These are phyloP conservation scores for Sphagnurus paluster DNA, from an alignment of 1,284 basidiomycete genomes.

Conservation along the genomic window DNA sequence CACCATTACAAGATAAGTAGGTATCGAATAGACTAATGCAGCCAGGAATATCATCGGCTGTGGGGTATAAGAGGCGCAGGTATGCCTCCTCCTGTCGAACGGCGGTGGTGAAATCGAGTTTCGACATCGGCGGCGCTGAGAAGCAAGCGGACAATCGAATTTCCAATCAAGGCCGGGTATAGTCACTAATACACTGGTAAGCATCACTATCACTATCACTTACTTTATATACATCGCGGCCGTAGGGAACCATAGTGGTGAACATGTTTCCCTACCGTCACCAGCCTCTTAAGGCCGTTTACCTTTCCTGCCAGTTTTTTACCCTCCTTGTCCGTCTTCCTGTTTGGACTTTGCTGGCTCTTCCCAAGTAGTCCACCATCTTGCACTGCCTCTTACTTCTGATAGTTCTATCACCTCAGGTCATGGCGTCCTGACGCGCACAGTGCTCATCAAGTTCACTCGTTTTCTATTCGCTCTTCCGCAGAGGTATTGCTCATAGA, in stretches of 20 bases:
- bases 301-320: conserved; percentile 41
- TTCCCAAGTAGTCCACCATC: conserved; percentile 28
- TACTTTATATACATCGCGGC: no score
- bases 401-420: no score
- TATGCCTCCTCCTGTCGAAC: conserved; percentile 67
- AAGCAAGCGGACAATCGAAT: no score
- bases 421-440: conserved; percentile 42
- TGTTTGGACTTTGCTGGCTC: conserved; percentile 40
- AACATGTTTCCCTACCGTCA: conserved; percentile 30
- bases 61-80: conserved; percentile 66
- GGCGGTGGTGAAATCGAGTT: conserved; percentile 48
- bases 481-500: conserved; percentile 17
- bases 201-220: no score
- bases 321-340: conserved; percentile 47
- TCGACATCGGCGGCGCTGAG: conserved; percentile 30
- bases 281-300: conserved; percentile 43
- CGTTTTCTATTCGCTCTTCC: conserved; percentile 28
- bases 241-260: neutral
- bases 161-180: no score
- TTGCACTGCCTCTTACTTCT: conserved; percentile 1
- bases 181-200: no score
- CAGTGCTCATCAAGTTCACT: conserved; percentile 35
- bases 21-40: conserved; percentile 81
- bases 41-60: conserved; percentile 75
- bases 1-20: conserved; percentile 78